Conservation (phyloP, 768 basidiomycete species). For the Pisolithus microcarpus region DNA sequence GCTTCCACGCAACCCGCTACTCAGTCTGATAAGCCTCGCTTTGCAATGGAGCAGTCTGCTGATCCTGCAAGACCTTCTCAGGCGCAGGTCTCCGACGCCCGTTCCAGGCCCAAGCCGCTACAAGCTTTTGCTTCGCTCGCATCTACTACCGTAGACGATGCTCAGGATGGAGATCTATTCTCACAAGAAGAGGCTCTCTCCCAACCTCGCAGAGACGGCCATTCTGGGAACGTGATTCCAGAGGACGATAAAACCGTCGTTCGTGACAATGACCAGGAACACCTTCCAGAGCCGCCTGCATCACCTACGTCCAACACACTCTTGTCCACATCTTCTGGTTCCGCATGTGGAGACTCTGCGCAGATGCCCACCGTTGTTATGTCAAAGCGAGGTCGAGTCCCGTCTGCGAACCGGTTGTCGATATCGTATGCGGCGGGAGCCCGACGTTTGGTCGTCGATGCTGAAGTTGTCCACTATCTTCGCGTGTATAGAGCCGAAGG, state of each 20-base stretch:
- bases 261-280: conserved; percentile 30
- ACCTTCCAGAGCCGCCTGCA: conserved; percentile 52
- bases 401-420: conserved; percentile 82
- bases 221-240: conserved; percentile 12
- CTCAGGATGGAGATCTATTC: conserved; percentile 27
- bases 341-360: conserved; percentile 40
- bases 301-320: conserved; percentile 52
- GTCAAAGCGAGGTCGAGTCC: conserved; percentile 38
- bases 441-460: conserved; percentile 80
- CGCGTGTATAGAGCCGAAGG: conserved; percentile 78
- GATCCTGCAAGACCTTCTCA: conserved; percentile 41
- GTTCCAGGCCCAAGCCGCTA: conserved; percentile 25
- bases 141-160: conserved; percentile 46
- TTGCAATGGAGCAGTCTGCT: conserved; percentile 37
- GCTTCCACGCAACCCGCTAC: conserved; percentile 25
- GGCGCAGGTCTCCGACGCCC: conserved; percentile 31
- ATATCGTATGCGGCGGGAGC: conserved; percentile 92
- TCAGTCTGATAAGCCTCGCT: conserved; percentile 35
- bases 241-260: conserved; percentile 12
- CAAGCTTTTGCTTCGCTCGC: conserved; percentile 41
- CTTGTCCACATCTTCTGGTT: conserved; percentile 25
- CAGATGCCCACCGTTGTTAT: conserved; percentile 21
- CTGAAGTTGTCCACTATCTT: conserved; percentile 76
- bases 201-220: conserved; percentile 12
- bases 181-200: conserved; percentile 15